Conservation (phyloP, 2,329 filamentous ascomycete species). For the Ascochyta viciae-villosae region DNA sequence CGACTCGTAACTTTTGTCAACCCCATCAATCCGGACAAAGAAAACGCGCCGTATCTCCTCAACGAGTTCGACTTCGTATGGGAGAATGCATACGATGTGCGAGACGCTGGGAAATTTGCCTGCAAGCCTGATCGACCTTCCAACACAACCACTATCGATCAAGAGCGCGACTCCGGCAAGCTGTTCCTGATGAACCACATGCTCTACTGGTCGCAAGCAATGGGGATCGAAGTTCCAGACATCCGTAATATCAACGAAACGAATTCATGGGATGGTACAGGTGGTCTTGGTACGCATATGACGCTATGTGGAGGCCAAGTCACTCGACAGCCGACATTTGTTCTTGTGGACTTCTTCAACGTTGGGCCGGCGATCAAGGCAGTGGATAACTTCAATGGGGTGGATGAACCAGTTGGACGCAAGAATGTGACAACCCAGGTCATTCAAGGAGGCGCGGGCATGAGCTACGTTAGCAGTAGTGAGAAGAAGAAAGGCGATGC, state of each 20-base stretch:
- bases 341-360: conserved; percentile 81
- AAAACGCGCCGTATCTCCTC: conserved; percentile 63
- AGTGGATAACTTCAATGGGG: conserved; percentile 71
- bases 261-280: conserved; percentile 67
- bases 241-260: conserved; percentile 64
- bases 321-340: conserved; percentile 67
- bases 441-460: conserved; percentile 5
- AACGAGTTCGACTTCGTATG: conserved; percentile 70
- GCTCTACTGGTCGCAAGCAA: conserved; percentile 63
- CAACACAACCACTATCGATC: conserved; percentile 50
- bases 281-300: conserved; percentile 54
- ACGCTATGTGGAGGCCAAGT: conserved; percentile 63
- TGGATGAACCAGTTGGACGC: conserved; percentile 55
- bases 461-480: conserved; percentile 8
- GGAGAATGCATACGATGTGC: conserved; percentile 73
- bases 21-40: conserved; percentile 46
- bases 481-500: conserved; percentile 5
- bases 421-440: conserved; percentile 30
- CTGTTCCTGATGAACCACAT: conserved; percentile 82
- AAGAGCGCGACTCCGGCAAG: conserved; percentile 60
- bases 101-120: conserved; percentile 67
- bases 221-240: conserved; percentile 38
- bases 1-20: conserved; percentile 73
- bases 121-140: conserved; percentile 73
- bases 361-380: conserved; percentile 71